Percentiles rank a stretch among this genome's conserved stretches.
phyloP scores from a whole-genome alignment of 169 alveolate species.

The Plasmodium inui region DNA sequence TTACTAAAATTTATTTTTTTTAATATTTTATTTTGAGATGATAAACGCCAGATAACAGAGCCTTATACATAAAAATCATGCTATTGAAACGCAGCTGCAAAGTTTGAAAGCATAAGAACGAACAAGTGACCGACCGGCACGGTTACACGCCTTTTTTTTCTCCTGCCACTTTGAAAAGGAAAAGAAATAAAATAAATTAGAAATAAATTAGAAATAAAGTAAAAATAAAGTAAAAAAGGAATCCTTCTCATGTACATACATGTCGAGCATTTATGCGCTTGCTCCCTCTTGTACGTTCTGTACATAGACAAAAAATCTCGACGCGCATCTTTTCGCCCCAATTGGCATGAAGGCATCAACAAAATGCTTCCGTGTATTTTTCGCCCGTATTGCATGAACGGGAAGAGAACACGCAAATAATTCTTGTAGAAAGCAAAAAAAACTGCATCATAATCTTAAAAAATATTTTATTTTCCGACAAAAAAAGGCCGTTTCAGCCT shows the following conservation, averaged over 20 bases:
- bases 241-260: background rate
- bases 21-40: constrained; percentile 61
- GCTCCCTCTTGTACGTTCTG: background rate
- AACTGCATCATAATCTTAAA: background rate
- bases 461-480: background rate
- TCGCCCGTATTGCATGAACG: background rate
- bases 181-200: background rate
- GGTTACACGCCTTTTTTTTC: background rate
- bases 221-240: background rate
- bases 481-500: background rate
- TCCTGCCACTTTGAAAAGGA: background rate
- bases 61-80: constrained; percentile 16
- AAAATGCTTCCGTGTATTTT: background rate
- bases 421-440: background rate
- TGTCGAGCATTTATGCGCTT: background rate
- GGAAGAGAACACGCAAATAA: background rate
- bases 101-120: background rate
- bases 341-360: background rate
- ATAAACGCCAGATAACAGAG: constrained; percentile 76
- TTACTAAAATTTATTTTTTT: constrained; percentile 47
- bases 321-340: background rate
- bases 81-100: background rate
- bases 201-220: too few species aligned
- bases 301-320: background rate
- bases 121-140: background rate